Evolutionary conservation across 306 rosid species (phyloP).

Genomic region (Hippophae gyantsensis): DNA sequence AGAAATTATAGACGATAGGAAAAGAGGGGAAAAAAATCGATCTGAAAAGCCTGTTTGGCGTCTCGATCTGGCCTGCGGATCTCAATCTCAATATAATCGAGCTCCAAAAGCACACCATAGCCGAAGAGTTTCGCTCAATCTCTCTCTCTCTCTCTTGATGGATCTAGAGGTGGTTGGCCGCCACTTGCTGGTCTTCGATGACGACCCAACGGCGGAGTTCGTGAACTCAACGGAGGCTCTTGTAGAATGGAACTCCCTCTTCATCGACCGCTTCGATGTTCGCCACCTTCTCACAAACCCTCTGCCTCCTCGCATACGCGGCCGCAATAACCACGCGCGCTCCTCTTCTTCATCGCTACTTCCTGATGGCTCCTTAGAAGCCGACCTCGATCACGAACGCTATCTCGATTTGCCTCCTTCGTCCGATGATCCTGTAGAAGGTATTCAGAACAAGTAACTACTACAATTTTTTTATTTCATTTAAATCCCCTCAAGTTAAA

Average conservation of each 20-base stretch:
- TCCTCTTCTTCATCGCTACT: slow-evolving; percentile 9
- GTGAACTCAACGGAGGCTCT: slow-evolving; percentile 64
- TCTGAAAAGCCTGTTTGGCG: too few relatives aligned
- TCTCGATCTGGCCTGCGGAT: too few relatives aligned
- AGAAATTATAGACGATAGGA: too few relatives aligned
- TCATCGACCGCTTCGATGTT: slow-evolving; percentile 81
- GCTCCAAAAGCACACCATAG: too few relatives aligned
- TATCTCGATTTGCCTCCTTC: slow-evolving; percentile 65
- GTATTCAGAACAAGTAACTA: slow-evolving; percentile 21
- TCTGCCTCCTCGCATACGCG: slow-evolving; percentile 58
- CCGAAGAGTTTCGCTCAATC: too few relatives aligned
- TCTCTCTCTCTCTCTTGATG: slow-evolving; percentile 18
- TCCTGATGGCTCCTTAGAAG: slow-evolving; percentile 31
- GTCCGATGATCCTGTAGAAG: slow-evolving; percentile 37
- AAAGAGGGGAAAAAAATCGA: too few relatives aligned
- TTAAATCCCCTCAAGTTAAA: too few relatives aligned
- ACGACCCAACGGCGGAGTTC: slow-evolving; percentile 67
- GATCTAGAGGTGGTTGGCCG: slow-evolving; percentile 73
- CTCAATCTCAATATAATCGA: too few relatives aligned
- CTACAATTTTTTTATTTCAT: too few relatives aligned
- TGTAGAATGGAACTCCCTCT: slow-evolving; percentile 81
- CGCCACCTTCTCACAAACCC: slow-evolving; percentile 77
- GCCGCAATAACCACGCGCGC: slow-evolving; percentile 15
- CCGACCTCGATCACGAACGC: slow-evolving; percentile 53
- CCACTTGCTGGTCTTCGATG: slow-evolving; percentile 75